Evolutionary conservation across 768 basidiomycete genomes (phyloP).

Genomic region (Boletus insuetus): DNA sequence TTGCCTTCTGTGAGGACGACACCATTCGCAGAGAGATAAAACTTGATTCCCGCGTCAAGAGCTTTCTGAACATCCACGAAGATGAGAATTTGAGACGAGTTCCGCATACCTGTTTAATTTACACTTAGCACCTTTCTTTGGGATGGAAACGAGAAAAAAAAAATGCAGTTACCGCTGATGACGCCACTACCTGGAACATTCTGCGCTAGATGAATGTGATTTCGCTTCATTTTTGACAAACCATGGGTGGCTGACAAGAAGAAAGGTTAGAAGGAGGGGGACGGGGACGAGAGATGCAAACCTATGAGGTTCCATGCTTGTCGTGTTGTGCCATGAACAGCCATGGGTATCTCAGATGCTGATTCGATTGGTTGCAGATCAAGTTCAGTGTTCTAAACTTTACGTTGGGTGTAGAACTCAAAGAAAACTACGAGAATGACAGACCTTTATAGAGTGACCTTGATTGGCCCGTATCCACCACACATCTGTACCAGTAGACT

Average conservation of each 20-base stretch:
- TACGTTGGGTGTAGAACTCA: neutral
- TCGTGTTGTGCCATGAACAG: slow-evolving; percentile 78
- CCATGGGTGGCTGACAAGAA: slow-evolving; percentile 56
- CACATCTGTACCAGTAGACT: slow-evolving; percentile 32
- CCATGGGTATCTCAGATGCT: slow-evolving; percentile 66
- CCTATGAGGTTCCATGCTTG: slow-evolving; percentile 72
- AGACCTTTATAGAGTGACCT: slow-evolving; percentile 81
- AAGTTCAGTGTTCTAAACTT: slow-evolving; percentile 58
- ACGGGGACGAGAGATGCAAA: slow-evolving; percentile 29
- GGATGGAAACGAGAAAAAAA: neutral
- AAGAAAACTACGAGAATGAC: slow-evolving; percentile 7
- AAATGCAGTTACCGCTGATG: slow-evolving; percentile 63
- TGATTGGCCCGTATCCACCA: slow-evolving; percentile 93
- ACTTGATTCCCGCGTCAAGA: slow-evolving; percentile 62
- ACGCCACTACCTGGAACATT: slow-evolving; percentile 63
- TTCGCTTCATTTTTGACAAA: slow-evolving; percentile 80
- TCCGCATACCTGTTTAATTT: slow-evolving; percentile 68
- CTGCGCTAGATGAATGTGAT: slow-evolving; percentile 92
- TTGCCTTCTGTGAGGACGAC: slow-evolving; percentile 86
- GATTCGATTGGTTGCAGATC: slow-evolving; percentile 59
- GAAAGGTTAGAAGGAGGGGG: neutral
- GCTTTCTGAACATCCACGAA: slow-evolving; percentile 76
- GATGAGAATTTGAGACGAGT: slow-evolving; percentile 73
- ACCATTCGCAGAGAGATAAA: slow-evolving; percentile 82
- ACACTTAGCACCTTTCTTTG: neutral